phyloP scores from a whole-genome alignment of 2,329 filamentous ascomycete genomes.

The Diaporthe eres region DNA sequence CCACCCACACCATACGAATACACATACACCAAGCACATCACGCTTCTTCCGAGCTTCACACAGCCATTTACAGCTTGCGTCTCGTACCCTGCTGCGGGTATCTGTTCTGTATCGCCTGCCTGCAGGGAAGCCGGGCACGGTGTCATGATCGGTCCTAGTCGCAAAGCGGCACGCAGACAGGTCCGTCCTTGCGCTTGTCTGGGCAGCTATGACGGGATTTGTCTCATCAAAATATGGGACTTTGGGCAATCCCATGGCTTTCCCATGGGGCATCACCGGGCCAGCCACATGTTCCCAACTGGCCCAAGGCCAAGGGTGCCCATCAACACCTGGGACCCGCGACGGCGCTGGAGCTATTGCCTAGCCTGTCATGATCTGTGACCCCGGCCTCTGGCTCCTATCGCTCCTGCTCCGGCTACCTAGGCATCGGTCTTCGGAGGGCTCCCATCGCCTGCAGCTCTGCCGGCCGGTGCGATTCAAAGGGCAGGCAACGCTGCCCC shows the following conservation, averaged over 20 bases:
- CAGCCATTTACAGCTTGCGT: constrained; percentile 14
- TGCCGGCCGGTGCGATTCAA: constrained; percentile 2
- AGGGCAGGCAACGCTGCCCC: constrained; percentile 30
- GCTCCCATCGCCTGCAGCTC: background rate
- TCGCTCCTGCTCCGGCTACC: background rate
- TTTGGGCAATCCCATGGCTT: constrained; percentile 33
- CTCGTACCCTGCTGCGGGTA: constrained; percentile 5
- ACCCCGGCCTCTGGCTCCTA: background rate
- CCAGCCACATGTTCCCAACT: constrained; percentile 20
- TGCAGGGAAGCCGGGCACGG: constrained; percentile 9
- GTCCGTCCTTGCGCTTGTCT: constrained; percentile 18
- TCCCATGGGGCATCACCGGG: constrained; percentile 17
- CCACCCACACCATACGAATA: constrained; percentile 13
- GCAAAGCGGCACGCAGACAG: background rate
- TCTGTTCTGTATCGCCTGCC: background rate
- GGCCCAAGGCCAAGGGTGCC: background rate
- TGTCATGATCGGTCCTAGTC: constrained; percentile 23
- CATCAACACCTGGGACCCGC: constrained; percentile 21
- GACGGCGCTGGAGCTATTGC: constrained; percentile 5
- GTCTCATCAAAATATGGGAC: constrained; percentile 33
- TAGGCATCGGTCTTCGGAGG: background rate
- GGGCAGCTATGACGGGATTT: constrained; percentile 27
- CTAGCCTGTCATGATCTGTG: constrained; percentile 1
- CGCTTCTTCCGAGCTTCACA: constrained; percentile 16
- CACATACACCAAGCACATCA: constrained; percentile 14